A percentile compares a stretch with the other conserved stretches of the same genome.
Conservation (phyloP, 495 filamentous ascomycete species). For the Neurospora intermedia region DNA sequence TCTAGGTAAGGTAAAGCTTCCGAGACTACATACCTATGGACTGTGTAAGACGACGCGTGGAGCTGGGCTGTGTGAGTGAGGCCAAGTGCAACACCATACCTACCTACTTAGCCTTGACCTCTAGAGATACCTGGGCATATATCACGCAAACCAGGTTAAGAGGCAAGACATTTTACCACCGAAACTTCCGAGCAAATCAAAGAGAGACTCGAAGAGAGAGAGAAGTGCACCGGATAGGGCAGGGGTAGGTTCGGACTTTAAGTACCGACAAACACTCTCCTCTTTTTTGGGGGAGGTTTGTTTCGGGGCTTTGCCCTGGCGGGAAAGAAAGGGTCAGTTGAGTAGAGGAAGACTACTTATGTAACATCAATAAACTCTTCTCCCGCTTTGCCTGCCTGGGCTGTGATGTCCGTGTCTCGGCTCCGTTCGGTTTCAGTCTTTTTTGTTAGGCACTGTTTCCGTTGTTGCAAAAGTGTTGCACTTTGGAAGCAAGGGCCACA, state of each 20-base stretch:
- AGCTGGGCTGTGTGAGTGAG: not conserved
- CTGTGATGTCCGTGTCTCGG: not conserved
- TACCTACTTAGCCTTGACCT: not conserved
- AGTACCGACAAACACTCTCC: not conserved
- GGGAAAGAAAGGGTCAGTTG: not conserved
- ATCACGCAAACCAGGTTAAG: not conserved
- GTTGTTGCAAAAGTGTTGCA: not conserved
- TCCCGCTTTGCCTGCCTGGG: not conserved
- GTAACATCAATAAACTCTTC: not conserved
- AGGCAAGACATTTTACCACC: not conserved
- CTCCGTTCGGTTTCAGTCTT: not conserved
- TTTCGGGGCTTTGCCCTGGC: not conserved
- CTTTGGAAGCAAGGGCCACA: not conserved
- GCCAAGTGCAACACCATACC: not conserved
- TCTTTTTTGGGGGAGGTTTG: not conserved
- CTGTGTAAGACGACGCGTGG: not conserved
- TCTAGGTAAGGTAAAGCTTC: not conserved
- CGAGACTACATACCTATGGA: not conserved
- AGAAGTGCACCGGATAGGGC: not conserved
- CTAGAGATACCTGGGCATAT: not conserved
- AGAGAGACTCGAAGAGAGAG: not conserved
- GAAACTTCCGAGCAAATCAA: not conserved
- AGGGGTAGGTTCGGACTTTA: not conserved
- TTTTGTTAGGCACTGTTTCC: not conserved
- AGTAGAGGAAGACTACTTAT: not conserved